Percentiles rank a stretch among this genome's conserved stretches.
Conservation (phyloP, 2,329 filamentous ascomycete species). For the Botrytis squamosa region DNA sequence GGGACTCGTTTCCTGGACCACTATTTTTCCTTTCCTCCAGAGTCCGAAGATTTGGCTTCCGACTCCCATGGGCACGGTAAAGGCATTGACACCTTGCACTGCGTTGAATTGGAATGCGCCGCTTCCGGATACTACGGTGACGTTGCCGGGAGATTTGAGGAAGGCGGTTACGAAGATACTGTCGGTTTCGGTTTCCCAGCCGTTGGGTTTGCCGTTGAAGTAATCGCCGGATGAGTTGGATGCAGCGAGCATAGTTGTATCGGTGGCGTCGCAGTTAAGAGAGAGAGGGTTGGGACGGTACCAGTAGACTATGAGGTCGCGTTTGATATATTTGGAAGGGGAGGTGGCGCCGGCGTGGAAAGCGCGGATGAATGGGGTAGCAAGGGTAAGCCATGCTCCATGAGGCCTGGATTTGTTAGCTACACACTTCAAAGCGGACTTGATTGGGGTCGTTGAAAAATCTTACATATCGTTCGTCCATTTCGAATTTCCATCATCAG, state of each 20-base stretch:
- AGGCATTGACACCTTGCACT: neutral
- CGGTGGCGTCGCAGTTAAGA: slow-evolving; percentile 10
- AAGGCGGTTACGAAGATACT: slow-evolving; percentile 11
- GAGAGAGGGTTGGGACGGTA: slow-evolving; percentile 8
- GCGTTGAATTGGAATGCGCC: neutral
- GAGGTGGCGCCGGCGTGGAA: neutral
- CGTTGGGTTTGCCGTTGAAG: slow-evolving; percentile 15
- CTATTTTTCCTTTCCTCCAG: neutral
- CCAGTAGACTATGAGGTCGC: slow-evolving; percentile 16
- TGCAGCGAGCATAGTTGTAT: slow-evolving; percentile 18
- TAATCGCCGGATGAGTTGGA: slow-evolving; percentile 3
- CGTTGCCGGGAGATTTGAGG: neutral
- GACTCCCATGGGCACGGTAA: neutral
- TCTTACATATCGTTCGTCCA: slow-evolving; percentile 20
- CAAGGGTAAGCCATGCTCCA: slow-evolving; percentile 11
- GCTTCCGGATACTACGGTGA: neutral
- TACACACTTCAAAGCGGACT: too few relatives aligned
- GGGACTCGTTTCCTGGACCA: neutral
- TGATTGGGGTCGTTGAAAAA: too few relatives aligned
- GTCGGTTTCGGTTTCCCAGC: slow-evolving; percentile 15
- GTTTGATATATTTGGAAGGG: neutral
- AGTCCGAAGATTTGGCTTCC: slow-evolving; percentile 6
- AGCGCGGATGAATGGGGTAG: slow-evolving; percentile 14
- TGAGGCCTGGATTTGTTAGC: neutral
- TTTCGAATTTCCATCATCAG: slow-evolving; percentile 20